Evolutionary conservation across 2,329 filamentous ascomycete genomes (phyloP).

Genomic region (Penicillium sp.): DNA sequence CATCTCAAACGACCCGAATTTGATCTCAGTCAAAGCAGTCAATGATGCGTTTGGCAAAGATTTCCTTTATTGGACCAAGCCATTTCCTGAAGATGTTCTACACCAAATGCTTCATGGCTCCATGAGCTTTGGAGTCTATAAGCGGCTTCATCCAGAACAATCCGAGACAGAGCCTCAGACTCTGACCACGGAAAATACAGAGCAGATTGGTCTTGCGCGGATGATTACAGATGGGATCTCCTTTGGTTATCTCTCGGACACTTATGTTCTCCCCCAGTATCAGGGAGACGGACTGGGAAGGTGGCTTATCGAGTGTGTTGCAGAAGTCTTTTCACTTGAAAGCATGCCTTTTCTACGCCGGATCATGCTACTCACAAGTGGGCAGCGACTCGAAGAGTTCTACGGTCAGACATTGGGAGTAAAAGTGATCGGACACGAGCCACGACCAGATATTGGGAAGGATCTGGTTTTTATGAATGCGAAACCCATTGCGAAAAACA

Average conservation of each 20-base stretch:
- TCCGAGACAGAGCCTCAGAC: neutral
- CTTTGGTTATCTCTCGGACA: constrained; percentile 67
- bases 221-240: constrained; percentile 69
- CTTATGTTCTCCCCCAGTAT: constrained; percentile 61
- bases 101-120: constrained; percentile 20
- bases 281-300: constrained; percentile 62
- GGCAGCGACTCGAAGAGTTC: constrained; percentile 12
- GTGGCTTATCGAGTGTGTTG: constrained; percentile 63
- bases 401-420: constrained; percentile 24
- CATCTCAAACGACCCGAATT: constrained; percentile 18
- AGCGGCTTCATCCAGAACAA: neutral
- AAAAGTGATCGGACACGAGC: constrained; percentile 21
- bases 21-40: constrained; percentile 19
- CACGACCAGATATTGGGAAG: constrained; percentile 13
- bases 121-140: constrained; percentile 24
- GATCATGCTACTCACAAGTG: constrained; percentile 48
- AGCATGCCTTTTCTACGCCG: constrained; percentile 61
- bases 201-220: constrained; percentile 59
- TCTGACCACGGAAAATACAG: constrained; percentile 16
- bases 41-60: constrained; percentile 17
- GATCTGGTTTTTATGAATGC: constrained; percentile 22
- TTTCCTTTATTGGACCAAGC: constrained; percentile 18
- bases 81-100: constrained; percentile 17
- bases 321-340: constrained; percentile 50
- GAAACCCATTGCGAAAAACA: constrained; percentile 14